Evolutionary conservation across 1,284 basidiomycete species (phyloP), one percentile per base, ranked within the genome.

Genomic region (Baeospora myosura): DNA sequence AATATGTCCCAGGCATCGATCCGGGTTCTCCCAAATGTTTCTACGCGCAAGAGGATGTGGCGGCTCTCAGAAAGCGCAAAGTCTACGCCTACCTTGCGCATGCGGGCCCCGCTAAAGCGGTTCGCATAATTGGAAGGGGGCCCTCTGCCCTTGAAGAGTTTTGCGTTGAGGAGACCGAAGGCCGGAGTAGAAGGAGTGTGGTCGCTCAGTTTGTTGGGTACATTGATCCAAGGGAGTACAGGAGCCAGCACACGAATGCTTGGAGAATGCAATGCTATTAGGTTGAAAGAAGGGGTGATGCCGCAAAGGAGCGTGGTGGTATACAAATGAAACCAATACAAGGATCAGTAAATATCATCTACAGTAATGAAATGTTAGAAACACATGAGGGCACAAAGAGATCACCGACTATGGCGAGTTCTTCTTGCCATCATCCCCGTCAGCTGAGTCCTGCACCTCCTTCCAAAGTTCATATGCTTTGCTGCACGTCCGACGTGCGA

Each of bases 381-480:
- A n/a, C 8, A 29, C 26, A 29, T 29, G 26, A 8, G 26, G 16
- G 6, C 8, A 37, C 6, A 11, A 17, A 11, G 12, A 24, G 11
- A 38, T 22, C 20, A 18, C 12, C 18, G 5, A 34, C 3, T 18
- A 38, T 22, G n/a, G 36, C 18, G 38, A 25, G 42, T 46, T 48
- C 42, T 53, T 66, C 53, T 65, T 65, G 33, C 61, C 60, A 46
- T 66, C 65, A 40, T 68, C 64, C 42, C 66, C 66, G 46, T 66
- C 64, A 38, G 61, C 62, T 17, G 60, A 57, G 44, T 69, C 66
- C n/a, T n/a, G n/a, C n/a, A n/a, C n/a, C 52, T 12, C 38, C 6
- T 68, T 71, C 67, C 72, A 72, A 43, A 68, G 62, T 49, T 76
- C 68, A 45, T 69, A 69, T 41, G 64, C 65, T 45, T 61, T 62